A percentile compares a stretch with the other conserved stretches of the same genome.
phyloP scores from a whole-genome alignment of 2,329 filamentous ascomycete species.

The Magnaporthiopsis incrustans region DNA sequence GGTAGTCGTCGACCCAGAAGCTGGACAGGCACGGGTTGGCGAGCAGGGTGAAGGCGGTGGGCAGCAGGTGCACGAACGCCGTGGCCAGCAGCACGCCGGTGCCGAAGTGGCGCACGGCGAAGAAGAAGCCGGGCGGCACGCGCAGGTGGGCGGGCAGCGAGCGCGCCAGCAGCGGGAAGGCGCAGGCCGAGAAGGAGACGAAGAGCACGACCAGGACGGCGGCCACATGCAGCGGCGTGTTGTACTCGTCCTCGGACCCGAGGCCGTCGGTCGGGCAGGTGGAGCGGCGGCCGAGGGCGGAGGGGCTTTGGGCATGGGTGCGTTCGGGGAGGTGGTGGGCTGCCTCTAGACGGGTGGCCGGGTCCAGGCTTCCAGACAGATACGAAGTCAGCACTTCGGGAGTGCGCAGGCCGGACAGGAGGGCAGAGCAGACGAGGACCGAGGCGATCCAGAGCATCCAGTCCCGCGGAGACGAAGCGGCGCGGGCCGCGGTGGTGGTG shows the following conservation, averaged over 20 bases:
- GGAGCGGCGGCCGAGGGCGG: conserved; percentile 11
- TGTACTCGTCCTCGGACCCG: conserved; percentile 34
- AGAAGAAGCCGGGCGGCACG: conserved; percentile 48
- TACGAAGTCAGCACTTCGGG: neutral
- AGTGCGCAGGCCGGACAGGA: conserved; percentile 13
- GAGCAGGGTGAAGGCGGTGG: conserved; percentile 56
- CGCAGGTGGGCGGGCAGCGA: conserved; percentile 39
- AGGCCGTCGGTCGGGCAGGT: conserved; percentile 20
- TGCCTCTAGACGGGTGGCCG: too few relatives aligned
- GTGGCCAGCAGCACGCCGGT: conserved; percentile 77
- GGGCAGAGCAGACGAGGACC: conserved; percentile 25
- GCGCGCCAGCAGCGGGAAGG: conserved; percentile 46
- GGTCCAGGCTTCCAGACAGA: too few relatives aligned
- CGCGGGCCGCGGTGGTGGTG: conserved; percentile 17
- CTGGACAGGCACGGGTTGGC: conserved; percentile 65
- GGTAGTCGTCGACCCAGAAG: conserved; percentile 70
- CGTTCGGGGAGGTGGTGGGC: conserved; percentile 4
- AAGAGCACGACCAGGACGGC: conserved; percentile 44
- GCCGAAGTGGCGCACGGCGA: conserved; percentile 58
- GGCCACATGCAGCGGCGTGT: conserved; percentile 48
- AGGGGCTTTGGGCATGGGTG: neutral
- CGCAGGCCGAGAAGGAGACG: conserved; percentile 39
- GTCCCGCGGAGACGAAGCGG: conserved; percentile 22
- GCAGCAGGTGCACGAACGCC: conserved; percentile 71
- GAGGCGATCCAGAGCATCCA: conserved; percentile 35